Base-by-base conservation (phyloP, 2,329 filamentous ascomycete species). In the Stachybotrys chartarum region DNA sequence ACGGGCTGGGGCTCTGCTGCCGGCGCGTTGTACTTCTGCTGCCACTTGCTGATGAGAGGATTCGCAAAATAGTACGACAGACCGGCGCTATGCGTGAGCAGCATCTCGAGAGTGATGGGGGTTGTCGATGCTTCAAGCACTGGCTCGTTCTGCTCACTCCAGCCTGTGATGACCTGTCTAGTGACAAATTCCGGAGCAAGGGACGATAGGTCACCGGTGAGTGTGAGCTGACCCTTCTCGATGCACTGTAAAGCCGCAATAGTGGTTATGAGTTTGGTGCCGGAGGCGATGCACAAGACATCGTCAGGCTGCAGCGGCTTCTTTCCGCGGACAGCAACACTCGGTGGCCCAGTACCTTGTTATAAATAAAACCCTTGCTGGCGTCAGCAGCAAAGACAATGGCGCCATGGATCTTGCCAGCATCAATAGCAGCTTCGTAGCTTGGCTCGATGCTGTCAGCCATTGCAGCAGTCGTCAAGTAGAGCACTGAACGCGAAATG, bases 171-270 rank as follows among this genome's bases (percentile, higher is more conserved):
- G 30, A 85, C 70, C 10, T 76, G 66, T 55, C 79, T 75, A 1
- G 65, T 64, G 0, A 70, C 71, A 0, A 85, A 69, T 35, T 80
- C 78, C 0, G 80, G 81, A 1, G 77, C 66, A 3, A 80, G 51
- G 0, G 60, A 46, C 0, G 71, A 69, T 0, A 83, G 60, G 54
- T 82, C 75, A 3, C 72, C 74, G 8, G 75, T 72, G 0, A 84
- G 68, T 1, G 63, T 63, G 1, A 83, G 61, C 0, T 76, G 64
- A 0, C 78, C 79, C 7, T 76, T 71, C 39, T 84, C 80, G 2
- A 84, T 78, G 50, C 78, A 75, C 56, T 82, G 78, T n/a, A 85
- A 61, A 1, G 74, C 74, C 3, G 80, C 76, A 53, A 85, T 74
- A 1, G 75, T 73, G 3, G 80, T 75, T 53, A 82, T 58, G 3